A percentile compares a stretch with the other conserved stretches of the same genome.
Evolutionary conservation across 2,329 filamentous ascomycete genomes (phyloP).

Genomic region (Coleophoma eucalyptorum): DNA sequence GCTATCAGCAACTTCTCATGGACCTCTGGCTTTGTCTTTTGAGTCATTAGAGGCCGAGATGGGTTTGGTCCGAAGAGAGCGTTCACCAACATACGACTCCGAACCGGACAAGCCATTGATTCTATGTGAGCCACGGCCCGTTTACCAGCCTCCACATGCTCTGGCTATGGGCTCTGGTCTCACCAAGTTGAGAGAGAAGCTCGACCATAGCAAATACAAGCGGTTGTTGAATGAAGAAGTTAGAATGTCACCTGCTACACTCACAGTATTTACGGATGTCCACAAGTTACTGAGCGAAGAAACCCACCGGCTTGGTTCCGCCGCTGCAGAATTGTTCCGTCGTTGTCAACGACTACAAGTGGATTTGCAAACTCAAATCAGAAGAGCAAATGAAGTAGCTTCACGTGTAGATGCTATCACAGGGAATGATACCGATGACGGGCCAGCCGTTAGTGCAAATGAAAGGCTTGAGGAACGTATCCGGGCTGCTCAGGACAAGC

Average conservation of each 20-base stretch:
- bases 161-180: conserved; percentile 56
- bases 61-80: conserved; percentile 39
- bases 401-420: conserved; percentile 63
- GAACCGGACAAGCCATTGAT: conserved; percentile 42
- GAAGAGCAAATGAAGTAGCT: conserved; percentile 61
- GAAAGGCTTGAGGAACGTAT: conserved; percentile 57
- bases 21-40: conserved; percentile 55
- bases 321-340: conserved; percentile 70
- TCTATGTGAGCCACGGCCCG: conserved; percentile 60
- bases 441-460: conserved; percentile 44
- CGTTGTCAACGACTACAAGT: conserved; percentile 64
- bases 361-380: conserved; percentile 65
- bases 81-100: conserved; percentile 38
- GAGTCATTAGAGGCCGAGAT: conserved; percentile 52
- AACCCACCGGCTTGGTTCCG: conserved; percentile 63
- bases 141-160: conserved; percentile 58
- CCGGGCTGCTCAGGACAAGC: conserved; percentile 47
- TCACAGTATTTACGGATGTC: conserved; percentile 68
- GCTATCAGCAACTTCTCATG: conserved; percentile 54
- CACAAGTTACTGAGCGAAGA: conserved; percentile 70
- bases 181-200: conserved; percentile 49
- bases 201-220: conserved; percentile 57
- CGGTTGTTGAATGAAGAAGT: conserved; percentile 63
- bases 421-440: conserved; percentile 50
- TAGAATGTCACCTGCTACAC: conserved; percentile 64